These are phyloP conservation scores for Dactylellina cionopaga DNA, from an alignment of 2,329 filamentous ascomycete species.

Conservation along the genomic window DNA sequence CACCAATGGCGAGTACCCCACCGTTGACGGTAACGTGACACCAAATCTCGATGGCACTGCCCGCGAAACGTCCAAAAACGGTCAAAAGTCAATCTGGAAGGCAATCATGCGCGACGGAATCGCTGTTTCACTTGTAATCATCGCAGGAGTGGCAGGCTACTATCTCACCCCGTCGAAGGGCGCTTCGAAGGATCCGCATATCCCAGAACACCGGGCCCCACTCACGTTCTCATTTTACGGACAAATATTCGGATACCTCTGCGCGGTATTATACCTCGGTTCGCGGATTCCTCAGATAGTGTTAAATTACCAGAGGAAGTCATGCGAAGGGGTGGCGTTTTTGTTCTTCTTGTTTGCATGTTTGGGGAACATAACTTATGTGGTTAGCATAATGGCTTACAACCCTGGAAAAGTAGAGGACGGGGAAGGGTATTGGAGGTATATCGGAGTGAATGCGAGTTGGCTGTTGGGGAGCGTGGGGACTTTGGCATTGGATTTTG, in stretches of 20 bases:
- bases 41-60: constrained; percentile 59
- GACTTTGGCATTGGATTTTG: constrained; percentile 83
- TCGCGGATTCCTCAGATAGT: constrained; percentile 89
- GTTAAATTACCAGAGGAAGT: constrained; percentile 90
- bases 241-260: constrained; percentile 93
- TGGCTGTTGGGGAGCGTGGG: constrained; percentile 92
- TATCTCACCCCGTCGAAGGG: constrained; percentile 68
- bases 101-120: constrained; percentile 76
- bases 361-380: constrained; percentile 92
- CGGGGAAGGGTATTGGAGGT: constrained; percentile 71
- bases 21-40: constrained; percentile 63
- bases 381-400: constrained; percentile 89
- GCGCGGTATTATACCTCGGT: constrained; percentile 86
- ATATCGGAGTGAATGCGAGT: constrained; percentile 87
- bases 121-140: constrained; percentile 81
- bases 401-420: constrained; percentile 71
- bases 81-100: constrained; percentile 59
- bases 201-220: constrained; percentile 65
- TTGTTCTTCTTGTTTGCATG: constrained; percentile 97
- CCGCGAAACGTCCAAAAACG: constrained; percentile 30
- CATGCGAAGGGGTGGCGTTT: constrained; percentile 90
- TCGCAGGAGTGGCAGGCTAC: constrained; percentile 86
- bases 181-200: constrained; percentile 57
- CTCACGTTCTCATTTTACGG: constrained; percentile 76
- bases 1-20: constrained; percentile 55